Base-by-base conservation (phyloP, 805 yeast species). In the Candida chauliodis region DNA sequence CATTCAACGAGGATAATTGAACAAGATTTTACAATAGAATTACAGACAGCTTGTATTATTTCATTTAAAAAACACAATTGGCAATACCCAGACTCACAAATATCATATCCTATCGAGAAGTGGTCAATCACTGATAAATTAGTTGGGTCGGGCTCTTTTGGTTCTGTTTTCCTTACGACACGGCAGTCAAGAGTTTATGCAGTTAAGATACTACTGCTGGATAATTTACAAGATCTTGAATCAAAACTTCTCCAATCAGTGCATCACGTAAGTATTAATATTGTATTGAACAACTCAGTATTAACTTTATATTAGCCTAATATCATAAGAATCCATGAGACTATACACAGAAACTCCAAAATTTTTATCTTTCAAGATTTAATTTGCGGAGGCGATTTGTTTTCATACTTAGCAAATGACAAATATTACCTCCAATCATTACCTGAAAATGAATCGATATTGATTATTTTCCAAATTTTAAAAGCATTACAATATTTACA, bases 91-190 rank as follows among this genome's bases (percentile, higher is more conserved):
- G 9, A 15, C 22, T 22, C 27, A 4, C 6, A 11, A 3, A 7
- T 30, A 8, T 25, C 15, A 18, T 19, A 15, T 11, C 11, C 5
- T 3, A 30, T 47, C 22, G 36, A 26, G 2, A 39, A 22, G 39
- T 78, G 84, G 84, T 39, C 37, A 3, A 56, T 76, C 3, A 47
- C 65, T 2, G 50, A 70, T 3, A 59, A 60, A 20, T 47, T 71
- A 3, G 51, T 78, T 20, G 84, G 84, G 0, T 58, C 60, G 37
- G 84, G 84, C 2, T 72, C 82, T 0, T 79, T 76, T 63, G 84
- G 85, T 1, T 66, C 67, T 37, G 82, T 77, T 2, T 60, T 56
- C 41, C 52, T 69, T 18, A 66, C 71, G 5, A 39, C 49, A 27
- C 50, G 56, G 14, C n/a, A 43, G 50, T 8, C 41, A 41, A 4